Evolutionary conservation across 352 stramenopile species (phyloP), one percentile per base, ranked within the genome.

Genomic region (Phytophthora citrophthora): DNA sequence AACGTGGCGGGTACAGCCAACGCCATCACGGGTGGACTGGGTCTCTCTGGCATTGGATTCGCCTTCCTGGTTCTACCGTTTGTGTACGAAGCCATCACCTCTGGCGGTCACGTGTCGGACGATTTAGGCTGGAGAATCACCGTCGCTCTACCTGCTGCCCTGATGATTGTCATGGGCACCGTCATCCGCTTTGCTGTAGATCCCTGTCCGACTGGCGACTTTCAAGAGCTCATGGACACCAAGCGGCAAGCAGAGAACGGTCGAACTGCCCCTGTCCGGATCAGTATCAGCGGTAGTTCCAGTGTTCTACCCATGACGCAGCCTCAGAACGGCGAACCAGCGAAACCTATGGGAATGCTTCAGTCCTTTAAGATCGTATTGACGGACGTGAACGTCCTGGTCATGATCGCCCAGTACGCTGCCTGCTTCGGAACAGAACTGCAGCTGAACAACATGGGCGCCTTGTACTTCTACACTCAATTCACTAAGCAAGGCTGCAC

Each of bases 381-480:
- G 15, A 54, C 79, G 1, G 92, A 98, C 70, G 59, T 84, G 51
- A 98, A 98, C 72, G 94, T 91, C 9, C 94, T 95, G 72, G 72
- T 99, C 43, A 78, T 99, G 55, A 94, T 97, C 68, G 54, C 96
- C 27, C 91, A 98, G 59, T 99, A 99, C 70, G 95, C 81, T 7
- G 86, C 89, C 40, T 97, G 81, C 74, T 98, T 98, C 67, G 96
- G 96, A 50, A 93, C 97, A 15, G 96, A 99, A 68, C 77, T 99
- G 23, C 96, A 97, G 70, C 86, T 98, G 53, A 98, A 98, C 88
- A 98, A 98, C 79, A 96, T 96, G 72, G 90, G 91, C 31, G 92
- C 93, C 6, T 75, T 91, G 15, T 98, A 98, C 77, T 98, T 98
- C 64, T 93, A 95, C 58, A 85, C 93, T 23, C 80, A 93, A 39